Conservation (phyloP, 306 rosid species). For the Acacia crassicarpa region DNA sequence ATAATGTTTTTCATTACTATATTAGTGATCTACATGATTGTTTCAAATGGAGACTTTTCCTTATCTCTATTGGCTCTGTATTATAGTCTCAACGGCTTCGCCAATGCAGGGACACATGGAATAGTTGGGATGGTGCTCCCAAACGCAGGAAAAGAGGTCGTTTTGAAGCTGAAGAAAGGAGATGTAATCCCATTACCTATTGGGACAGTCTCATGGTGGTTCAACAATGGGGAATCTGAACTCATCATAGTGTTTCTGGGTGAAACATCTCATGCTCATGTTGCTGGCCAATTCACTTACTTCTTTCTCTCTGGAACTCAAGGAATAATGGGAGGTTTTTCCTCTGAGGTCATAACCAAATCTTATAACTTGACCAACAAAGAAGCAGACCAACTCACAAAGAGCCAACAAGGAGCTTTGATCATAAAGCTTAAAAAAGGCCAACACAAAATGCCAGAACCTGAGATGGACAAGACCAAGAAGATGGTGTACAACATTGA, state of each 20-base stretch:
- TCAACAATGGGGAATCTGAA: constrained; percentile 43
- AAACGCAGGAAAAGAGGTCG: constrained; percentile 31
- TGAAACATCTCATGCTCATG: constrained; percentile 28
- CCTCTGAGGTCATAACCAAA: constrained; percentile 31
- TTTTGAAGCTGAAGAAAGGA: constrained; percentile 42
- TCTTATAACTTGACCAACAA: constrained; percentile 21
- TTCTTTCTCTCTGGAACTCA: constrained; percentile 35
- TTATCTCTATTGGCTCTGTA: no score
- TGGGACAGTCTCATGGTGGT: constrained; percentile 59
- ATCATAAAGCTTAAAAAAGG: constrained; percentile 28
- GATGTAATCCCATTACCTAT: constrained; percentile 41
- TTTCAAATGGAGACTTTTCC: no score
- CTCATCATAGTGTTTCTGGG: constrained; percentile 41
- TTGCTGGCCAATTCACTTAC: constrained; percentile 42
- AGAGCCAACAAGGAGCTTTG: constrained; percentile 39
- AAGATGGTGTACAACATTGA: constrained; percentile 37
- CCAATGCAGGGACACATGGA: constrained; percentile 40
- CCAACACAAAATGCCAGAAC: constrained; percentile 28
- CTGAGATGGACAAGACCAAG: not conserved
- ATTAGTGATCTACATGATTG: no score
- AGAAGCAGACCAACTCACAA: constrained; percentile 32
- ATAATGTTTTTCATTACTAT: no score
- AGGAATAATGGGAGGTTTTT: constrained; percentile 42
- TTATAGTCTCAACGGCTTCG: not conserved
- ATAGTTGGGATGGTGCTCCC: constrained; percentile 45